phyloP scores from a whole-genome alignment of 2,329 filamentous ascomycete species.

The Penicillium digitatum region DNA sequence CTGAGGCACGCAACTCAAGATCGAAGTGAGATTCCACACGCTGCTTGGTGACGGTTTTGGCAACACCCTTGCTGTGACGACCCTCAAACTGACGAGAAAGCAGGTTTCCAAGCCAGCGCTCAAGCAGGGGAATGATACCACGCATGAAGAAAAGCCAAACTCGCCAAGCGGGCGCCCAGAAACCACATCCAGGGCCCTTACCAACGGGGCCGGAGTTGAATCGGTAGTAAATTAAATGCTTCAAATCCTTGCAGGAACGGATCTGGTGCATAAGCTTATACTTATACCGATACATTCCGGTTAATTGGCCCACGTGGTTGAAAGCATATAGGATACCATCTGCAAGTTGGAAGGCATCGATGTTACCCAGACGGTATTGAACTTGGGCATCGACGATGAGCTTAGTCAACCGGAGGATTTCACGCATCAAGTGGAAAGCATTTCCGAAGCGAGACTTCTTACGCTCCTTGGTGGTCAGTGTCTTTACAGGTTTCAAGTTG shows the following conservation, averaged over 20 bases:
- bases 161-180: slow-evolving; percentile 98
- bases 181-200: slow-evolving; percentile 95
- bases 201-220: slow-evolving; percentile 97
- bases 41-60: slow-evolving; percentile 98
- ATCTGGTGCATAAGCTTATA: slow-evolving; percentile 99
- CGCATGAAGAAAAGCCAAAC: slow-evolving; percentile 99
- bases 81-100: slow-evolving; percentile 97
- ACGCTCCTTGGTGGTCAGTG: slow-evolving; percentile 93
- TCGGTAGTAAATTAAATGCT: slow-evolving; percentile 98
- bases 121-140: slow-evolving; percentile 92
- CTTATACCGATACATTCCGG: slow-evolving; percentile 99
- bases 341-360: slow-evolving; percentile 96
- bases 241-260: slow-evolving; percentile 95
- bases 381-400: slow-evolving; percentile 98
- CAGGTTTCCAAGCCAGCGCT: slow-evolving; percentile 95
- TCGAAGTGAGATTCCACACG: slow-evolving; percentile 98
- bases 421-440: slow-evolving; percentile 97
- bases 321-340: slow-evolving; percentile 99
- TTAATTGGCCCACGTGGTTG: slow-evolving; percentile 96
- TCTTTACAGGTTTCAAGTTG: slow-evolving; percentile 98
- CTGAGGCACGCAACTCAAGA: slow-evolving; percentile 90
- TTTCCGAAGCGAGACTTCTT: slow-evolving; percentile 99
- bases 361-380: slow-evolving; percentile 94
- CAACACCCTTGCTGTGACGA: slow-evolving; percentile 96
- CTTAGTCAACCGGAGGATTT: slow-evolving; percentile 92